Percentiles rank a stretch among this genome's conserved stretches.
Evolutionary conservation across 352 stramenopile genomes (phyloP).

Genomic region (Elongisporangium anandrum): DNA sequence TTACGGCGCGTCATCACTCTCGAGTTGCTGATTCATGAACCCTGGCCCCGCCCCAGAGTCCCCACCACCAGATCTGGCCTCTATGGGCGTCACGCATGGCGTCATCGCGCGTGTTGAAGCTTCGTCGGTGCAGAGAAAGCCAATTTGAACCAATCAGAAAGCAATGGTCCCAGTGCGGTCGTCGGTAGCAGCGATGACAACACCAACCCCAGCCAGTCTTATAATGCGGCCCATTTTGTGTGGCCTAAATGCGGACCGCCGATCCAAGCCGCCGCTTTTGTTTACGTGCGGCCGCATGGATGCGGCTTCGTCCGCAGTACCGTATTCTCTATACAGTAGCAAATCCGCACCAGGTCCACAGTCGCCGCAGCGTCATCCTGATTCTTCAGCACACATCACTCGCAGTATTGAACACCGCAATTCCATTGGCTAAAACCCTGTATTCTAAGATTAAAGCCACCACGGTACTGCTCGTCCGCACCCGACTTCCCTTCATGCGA

Average conservation of each 20-base stretch:
- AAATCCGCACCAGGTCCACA: neutral
- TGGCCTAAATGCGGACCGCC: neutral
- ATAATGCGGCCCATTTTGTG: neutral
- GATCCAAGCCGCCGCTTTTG: neutral
- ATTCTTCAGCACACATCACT: slow-evolving; percentile 8
- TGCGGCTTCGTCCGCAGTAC: neutral
- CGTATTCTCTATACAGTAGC: neutral
- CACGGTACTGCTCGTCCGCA: neutral
- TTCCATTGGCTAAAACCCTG: slow-evolving; percentile 5
- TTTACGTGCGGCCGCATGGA: neutral
- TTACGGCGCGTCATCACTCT: neutral
- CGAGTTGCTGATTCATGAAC: neutral
- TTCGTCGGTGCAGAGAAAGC: neutral
- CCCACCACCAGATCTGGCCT: neutral
- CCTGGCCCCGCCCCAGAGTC: neutral
- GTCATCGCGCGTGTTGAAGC: neutral
- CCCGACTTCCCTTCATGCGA: neutral
- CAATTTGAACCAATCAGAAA: neutral
- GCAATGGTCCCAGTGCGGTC: neutral
- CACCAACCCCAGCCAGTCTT: neutral
- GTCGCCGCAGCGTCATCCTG: slow-evolving; percentile 8
- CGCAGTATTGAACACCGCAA: slow-evolving; percentile 4
- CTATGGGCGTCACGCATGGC: neutral
- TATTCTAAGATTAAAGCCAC: neutral
- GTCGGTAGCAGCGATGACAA: neutral